phyloP scores from a whole-genome alignment of 805 yeast species.

The Saturnispora halmiae region DNA sequence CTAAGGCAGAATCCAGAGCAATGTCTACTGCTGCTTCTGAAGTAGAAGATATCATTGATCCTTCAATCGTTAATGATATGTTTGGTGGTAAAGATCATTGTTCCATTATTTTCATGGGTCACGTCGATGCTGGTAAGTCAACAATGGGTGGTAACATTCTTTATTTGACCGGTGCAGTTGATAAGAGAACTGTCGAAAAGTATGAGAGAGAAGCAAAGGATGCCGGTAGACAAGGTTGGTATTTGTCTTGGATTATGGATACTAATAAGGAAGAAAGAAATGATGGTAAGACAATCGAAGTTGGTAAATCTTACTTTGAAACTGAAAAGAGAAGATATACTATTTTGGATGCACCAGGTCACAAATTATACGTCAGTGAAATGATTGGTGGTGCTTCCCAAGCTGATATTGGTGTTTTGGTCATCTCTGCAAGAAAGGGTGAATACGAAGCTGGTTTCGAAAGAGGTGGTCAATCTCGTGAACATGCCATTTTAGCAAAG shows the following conservation, averaged over 20 bases:
- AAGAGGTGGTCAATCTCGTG: conserved; percentile 98
- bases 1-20: conserved; percentile 16
- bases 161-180: conserved; percentile 92
- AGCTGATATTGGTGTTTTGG: conserved; percentile 97
- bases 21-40: conserved; percentile 35
- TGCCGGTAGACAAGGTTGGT: conserved; percentile 99
- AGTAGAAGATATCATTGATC: conserved; percentile 72
- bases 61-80: conserved; percentile 81
- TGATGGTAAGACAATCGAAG: conserved; percentile 98
- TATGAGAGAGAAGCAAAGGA: conserved; percentile 98
- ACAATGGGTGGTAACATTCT: conserved; percentile 98
- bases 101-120: conserved; percentile 97
- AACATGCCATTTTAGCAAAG: conserved; percentile 94
- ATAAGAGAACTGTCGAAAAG: conserved; percentile 96
- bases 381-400: conserved; percentile 99
- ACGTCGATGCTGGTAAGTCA: conserved; percentile 98
- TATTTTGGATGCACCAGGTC: conserved; percentile 98
- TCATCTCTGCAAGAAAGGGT: conserved; percentile 97
- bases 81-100: conserved; percentile 97
- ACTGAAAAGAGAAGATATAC: conserved; percentile 97
- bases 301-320: conserved; percentile 95
- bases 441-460: conserved; percentile 99
- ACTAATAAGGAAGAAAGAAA: conserved; percentile 97
- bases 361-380: conserved; percentile 96
- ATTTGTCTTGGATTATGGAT: conserved; percentile 98